Evolutionary conservation across 2,329 filamentous ascomycete genomes (phyloP).

Genomic region (Apiospora aurea): DNA sequence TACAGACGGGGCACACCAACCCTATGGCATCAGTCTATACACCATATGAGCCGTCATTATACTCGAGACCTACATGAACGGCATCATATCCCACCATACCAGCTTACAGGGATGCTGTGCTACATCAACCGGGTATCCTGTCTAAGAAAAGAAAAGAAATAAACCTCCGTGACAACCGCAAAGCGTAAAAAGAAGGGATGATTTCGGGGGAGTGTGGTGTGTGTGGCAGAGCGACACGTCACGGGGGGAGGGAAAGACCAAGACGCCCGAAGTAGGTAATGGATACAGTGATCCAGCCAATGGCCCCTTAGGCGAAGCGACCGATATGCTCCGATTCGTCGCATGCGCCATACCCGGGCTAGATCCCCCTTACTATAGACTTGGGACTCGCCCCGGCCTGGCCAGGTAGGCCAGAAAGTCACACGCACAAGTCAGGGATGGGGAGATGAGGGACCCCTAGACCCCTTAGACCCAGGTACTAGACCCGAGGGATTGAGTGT

Average conservation of each 20-base stretch:
- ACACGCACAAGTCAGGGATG: neutral
- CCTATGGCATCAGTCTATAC: neutral
- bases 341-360: neutral
- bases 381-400: neutral
- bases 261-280: slow-evolving; percentile 11
- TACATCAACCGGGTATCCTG: neutral
- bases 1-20: neutral
- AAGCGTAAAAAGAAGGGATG: neutral
- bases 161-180: neutral
- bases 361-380: slow-evolving; percentile 6
- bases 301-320: neutral
- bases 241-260: neutral
- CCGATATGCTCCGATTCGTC: slow-evolving; percentile 14
- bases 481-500: neutral
- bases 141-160: neutral
- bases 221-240: neutral
- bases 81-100: neutral
- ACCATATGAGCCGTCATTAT: neutral
- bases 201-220: neutral
- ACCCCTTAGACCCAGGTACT: neutral
- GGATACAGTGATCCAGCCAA: neutral
- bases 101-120: neutral
- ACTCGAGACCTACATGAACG: slow-evolving; percentile 8
- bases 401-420: neutral
- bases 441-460: neutral